These are phyloP conservation scores for Pyrenophora tritici-repentis DNA, from an alignment of 2,329 filamentous ascomycete species.

Conservation along the genomic window DNA sequence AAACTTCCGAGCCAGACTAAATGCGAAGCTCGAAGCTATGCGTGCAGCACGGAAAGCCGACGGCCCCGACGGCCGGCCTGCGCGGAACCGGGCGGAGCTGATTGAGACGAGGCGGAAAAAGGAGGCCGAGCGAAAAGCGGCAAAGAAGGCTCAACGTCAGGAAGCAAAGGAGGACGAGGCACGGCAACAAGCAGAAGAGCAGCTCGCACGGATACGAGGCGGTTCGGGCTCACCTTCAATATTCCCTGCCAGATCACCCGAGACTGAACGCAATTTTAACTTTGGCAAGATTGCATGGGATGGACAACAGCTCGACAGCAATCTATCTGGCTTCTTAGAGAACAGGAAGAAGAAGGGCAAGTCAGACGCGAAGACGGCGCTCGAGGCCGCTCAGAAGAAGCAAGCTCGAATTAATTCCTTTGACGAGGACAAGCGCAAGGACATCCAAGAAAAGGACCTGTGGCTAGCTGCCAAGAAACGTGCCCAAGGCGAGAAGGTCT, in stretches of 20 bases:
- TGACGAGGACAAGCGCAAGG: slow-evolving; percentile 78
- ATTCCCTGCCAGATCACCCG: slow-evolving; percentile 53
- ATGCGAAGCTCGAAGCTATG: slow-evolving; percentile 81
- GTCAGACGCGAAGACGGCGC: slow-evolving; percentile 80
- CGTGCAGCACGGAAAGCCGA: slow-evolving; percentile 87
- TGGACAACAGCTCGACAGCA: slow-evolving; percentile 77
- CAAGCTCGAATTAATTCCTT: slow-evolving; percentile 76
- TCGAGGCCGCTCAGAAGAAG: slow-evolving; percentile 86
- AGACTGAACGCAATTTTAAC: slow-evolving; percentile 70
- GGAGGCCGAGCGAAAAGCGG: slow-evolving; percentile 81
- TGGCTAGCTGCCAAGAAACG: slow-evolving; percentile 92
- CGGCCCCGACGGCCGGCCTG: slow-evolving; percentile 77
- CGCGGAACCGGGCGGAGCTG: slow-evolving; percentile 85
- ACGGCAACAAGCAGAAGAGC: slow-evolving; percentile 60
- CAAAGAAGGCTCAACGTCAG: slow-evolving; percentile 83
- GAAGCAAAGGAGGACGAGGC: slow-evolving; percentile 82
- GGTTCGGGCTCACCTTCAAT: slow-evolving; percentile 63
- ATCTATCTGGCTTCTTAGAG: slow-evolving; percentile 65
- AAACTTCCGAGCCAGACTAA: slow-evolving; percentile 76
- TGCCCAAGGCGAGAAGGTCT: slow-evolving; percentile 85
- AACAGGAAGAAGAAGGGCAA: slow-evolving; percentile 79
- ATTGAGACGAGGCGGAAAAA: slow-evolving; percentile 88
- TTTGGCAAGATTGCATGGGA: slow-evolving; percentile 96
- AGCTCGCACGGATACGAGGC: slow-evolving; percentile 61
- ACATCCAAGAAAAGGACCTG: slow-evolving; percentile 89